These are phyloP conservation scores for Mortierella antarctica DNA, from an alignment of 192 early-diverging fungal species.

Conservation along the genomic window DNA sequence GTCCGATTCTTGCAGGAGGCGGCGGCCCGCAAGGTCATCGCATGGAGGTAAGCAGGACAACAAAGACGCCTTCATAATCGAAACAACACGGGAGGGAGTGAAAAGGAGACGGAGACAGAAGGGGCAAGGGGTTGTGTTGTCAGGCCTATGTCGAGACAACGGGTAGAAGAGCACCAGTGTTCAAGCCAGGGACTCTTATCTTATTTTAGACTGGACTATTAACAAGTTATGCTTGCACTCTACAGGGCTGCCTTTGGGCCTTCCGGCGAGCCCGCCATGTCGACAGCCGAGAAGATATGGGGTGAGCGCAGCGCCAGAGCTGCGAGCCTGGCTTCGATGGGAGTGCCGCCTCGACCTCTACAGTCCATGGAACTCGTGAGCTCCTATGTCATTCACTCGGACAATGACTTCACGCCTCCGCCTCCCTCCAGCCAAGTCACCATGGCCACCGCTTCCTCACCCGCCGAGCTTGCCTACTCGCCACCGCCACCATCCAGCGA, in stretches of 20 bases:
- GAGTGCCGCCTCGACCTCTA: neutral
- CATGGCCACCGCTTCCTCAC: neutral
- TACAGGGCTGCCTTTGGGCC: conserved; percentile 20
- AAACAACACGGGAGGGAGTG: neutral
- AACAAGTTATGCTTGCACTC: neutral
- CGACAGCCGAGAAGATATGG: conserved; percentile 19
- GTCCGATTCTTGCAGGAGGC: conserved; percentile 33
- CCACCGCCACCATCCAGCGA: neutral
- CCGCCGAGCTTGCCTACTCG: too few relatives aligned
- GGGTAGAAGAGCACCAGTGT: too few relatives aligned
- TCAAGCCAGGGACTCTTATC: too few relatives aligned
- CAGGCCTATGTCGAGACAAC: neutral
- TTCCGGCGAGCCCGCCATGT: neutral
- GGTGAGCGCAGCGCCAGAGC: neutral
- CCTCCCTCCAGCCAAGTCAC: neutral
- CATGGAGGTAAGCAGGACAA: conserved; percentile 30
- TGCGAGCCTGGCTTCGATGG: neutral
- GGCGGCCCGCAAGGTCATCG: conserved; percentile 30
- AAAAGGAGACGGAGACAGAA: neutral
- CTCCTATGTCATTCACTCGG: neutral
- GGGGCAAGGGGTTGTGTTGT: neutral
- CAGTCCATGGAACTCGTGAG: conserved; percentile 5
- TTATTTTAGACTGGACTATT: neutral
- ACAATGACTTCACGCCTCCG: neutral
- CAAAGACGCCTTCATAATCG: neutral